Evolutionary conservation across 108 stramenopile species (phyloP).

Genomic region (Stephanodiscus triporus): DNA sequence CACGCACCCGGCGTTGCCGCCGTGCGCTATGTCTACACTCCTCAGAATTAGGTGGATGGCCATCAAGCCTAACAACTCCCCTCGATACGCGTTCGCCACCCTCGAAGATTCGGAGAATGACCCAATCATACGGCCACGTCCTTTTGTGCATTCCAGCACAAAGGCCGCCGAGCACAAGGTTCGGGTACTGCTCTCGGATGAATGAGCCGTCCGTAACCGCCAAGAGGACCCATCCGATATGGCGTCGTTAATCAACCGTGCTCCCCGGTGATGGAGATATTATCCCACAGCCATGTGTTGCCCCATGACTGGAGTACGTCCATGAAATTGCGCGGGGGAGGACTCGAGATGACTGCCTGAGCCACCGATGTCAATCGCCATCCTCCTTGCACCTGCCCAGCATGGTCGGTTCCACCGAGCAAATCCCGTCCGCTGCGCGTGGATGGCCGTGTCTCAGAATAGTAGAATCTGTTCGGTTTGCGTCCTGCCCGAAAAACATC

Average conservation of each 20-base stretch:
- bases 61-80: slow-evolving; percentile 5
- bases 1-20: neutral
- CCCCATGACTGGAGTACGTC: neutral
- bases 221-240: neutral
- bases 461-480: too few species aligned
- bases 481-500: too few species aligned
- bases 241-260: neutral
- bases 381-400: too few species aligned
- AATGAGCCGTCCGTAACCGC: slow-evolving; percentile 30
- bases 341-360: too few species aligned
- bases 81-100: slow-evolving; percentile 22
- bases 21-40: neutral
- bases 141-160: slow-evolving; percentile 4
- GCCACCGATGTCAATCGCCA: too few species aligned
- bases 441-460: too few species aligned
- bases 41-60: slow-evolving; percentile 10
- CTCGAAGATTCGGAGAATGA: neutral
- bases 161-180: slow-evolving; percentile 13
- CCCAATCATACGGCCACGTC: neutral
- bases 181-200: neutral
- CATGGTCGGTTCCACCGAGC: too few species aligned
- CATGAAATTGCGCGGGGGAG: too few species aligned
- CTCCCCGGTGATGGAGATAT: neutral
- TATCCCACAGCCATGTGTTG: slow-evolving; percentile 7
- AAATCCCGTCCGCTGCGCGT: too few species aligned